Evolutionary conservation across 345 rosid genomes (phyloP).

Genomic region (Camelina laxa): DNA sequence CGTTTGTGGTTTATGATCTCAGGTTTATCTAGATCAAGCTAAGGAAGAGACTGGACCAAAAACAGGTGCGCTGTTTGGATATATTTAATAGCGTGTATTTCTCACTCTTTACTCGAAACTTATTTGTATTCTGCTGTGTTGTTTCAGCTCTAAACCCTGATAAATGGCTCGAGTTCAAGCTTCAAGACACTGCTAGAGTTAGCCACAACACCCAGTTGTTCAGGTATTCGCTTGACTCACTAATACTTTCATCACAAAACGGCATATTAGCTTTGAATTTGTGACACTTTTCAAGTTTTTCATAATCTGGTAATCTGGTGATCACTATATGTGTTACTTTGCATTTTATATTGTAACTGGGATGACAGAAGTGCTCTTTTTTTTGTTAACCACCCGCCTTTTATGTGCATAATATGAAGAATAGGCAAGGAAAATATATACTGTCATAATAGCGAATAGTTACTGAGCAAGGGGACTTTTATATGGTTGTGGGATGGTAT

Average conservation of each 20-base stretch:
- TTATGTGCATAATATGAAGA: not conserved
- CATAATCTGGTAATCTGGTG: not conserved
- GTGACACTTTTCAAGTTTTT: not conserved
- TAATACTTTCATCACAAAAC: not conserved
- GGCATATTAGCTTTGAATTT: not conserved
- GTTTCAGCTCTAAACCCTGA: slow-evolving; percentile 82
- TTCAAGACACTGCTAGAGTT: slow-evolving; percentile 92
- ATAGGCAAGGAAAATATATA: not conserved
- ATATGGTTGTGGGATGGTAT: slow-evolving; percentile 5
- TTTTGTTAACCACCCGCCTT: not conserved
- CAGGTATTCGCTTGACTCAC: slow-evolving; percentile 56
- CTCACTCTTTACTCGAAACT: not conserved
- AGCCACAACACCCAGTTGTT: slow-evolving; percentile 87
- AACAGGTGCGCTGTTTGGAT: slow-evolving; percentile 50
- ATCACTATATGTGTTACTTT: slow-evolving; percentile 5
- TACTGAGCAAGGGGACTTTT: not conserved
- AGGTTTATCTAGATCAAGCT: slow-evolving; percentile 78
- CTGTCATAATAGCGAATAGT: slow-evolving; percentile 8
- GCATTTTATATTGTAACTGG: slow-evolving; percentile 5
- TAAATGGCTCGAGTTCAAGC: slow-evolving; percentile 92
- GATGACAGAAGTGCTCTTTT: not conserved
- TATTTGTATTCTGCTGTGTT: slow-evolving; percentile 13
- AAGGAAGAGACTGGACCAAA: slow-evolving; percentile 63
- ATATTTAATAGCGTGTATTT: not conserved
- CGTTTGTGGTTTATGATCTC: slow-evolving; percentile 27